These are phyloP conservation scores for Yarrowia sp. DNA, from an alignment of 805 yeast species.

Conservation along the genomic window DNA sequence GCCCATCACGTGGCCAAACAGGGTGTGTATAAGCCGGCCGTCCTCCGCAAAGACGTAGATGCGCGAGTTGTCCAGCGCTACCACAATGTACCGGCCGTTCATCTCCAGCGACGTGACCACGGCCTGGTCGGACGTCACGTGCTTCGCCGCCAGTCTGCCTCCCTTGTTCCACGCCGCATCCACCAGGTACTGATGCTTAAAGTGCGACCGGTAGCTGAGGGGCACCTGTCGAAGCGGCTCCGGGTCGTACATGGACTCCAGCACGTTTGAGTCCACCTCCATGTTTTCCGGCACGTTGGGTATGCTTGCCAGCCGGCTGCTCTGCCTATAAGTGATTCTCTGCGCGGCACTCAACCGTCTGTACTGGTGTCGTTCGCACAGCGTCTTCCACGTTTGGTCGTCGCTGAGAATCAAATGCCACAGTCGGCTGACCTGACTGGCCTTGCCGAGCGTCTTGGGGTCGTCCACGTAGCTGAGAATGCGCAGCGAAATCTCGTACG, in stretches of 20 bases:
- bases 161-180: conserved; percentile 53
- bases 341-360: conserved; percentile 50
- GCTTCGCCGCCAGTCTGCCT: conserved; percentile 54
- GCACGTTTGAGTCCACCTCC: conserved; percentile 42
- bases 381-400: conserved; percentile 54
- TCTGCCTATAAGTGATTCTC: conserved; percentile 31
- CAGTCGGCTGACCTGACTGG: conserved; percentile 86
- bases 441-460: conserved; percentile 80
- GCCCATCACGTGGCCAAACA: conserved; percentile 97
- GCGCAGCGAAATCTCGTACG: conserved; percentile 81
- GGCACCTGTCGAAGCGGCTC: conserved; percentile 48
- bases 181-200: conserved; percentile 53
- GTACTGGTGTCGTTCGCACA: conserved; percentile 52
- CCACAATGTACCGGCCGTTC: conserved; percentile 51
- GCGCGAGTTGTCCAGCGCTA: conserved; percentile 55
- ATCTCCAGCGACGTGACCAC: conserved; percentile 53
- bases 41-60: conserved; percentile 54
- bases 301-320: conserved; percentile 23
- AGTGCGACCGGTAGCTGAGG: conserved; percentile 51
- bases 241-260: conserved; percentile 50
- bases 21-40: conserved; percentile 70
- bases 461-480: conserved; percentile 87
- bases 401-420: conserved; percentile 63
- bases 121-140: conserved; percentile 50
- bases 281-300: conserved; percentile 28